phyloP scores from a whole-genome alignment of 805 yeast species.

The Wickerhamiella nectarea region DNA sequence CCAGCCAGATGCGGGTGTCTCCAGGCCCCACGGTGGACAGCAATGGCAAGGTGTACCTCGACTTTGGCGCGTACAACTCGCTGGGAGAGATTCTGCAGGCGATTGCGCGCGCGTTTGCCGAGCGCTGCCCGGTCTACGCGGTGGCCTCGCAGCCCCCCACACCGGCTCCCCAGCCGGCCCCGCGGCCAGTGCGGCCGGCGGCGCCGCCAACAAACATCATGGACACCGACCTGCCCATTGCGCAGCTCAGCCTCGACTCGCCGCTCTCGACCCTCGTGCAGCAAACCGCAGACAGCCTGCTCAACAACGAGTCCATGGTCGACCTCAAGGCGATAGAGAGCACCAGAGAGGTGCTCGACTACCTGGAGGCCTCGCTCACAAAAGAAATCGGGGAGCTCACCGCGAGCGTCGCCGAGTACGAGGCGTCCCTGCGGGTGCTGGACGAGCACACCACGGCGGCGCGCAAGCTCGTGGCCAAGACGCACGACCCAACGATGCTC shows the following conservation, averaged over 20 bases:
- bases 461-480: slow-evolving; percentile 9
- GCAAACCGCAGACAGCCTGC: slow-evolving; percentile 18
- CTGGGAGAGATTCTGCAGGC: slow-evolving; percentile 26
- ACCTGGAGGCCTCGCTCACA: slow-evolving; percentile 24
- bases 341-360: slow-evolving; percentile 29
- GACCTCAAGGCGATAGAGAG: slow-evolving; percentile 23
- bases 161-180: background rate
- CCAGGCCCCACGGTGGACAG: slow-evolving; percentile 57
- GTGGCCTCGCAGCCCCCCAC: slow-evolving; percentile 15
- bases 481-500: background rate
- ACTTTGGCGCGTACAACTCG: slow-evolving; percentile 35
- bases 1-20: slow-evolving; percentile 33
- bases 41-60: slow-evolving; percentile 57
- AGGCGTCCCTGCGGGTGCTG: slow-evolving; percentile 24
- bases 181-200: slow-evolving; percentile 1
- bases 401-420: slow-evolving; percentile 20
- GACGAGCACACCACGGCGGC: slow-evolving; percentile 26
- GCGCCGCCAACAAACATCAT: slow-evolving; percentile 8
- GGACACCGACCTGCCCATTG: slow-evolving; percentile 8
- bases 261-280: slow-evolving; percentile 21
- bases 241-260: slow-evolving; percentile 30
- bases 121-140: slow-evolving; percentile 35
- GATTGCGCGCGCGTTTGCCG: slow-evolving; percentile 28
- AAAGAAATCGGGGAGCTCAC: slow-evolving; percentile 27
- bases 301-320: slow-evolving; percentile 18